Evolutionary conservation across 2,329 filamentous ascomycete species (phyloP), one percentile per base, ranked within the genome.

Genomic region (Calonectria hawksworthii): DNA sequence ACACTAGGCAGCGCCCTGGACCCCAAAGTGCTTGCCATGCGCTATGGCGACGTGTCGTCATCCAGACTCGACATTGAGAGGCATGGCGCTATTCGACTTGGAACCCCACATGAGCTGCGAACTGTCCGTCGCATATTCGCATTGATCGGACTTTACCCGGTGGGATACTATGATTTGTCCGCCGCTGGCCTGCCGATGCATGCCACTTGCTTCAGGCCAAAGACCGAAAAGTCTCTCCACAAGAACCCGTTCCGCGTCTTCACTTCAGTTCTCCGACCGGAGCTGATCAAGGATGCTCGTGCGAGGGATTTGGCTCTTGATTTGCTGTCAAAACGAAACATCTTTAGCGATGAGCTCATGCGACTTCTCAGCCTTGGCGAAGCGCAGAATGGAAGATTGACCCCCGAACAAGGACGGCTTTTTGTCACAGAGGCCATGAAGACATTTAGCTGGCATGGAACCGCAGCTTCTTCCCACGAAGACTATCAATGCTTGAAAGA

Each of bases 131-230:
- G 87, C 28, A 80, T 90, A 64, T 89, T 90, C 73, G 83, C 83
- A 1, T 69, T 89, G 10, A 80, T 90, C 66, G 87, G 86, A 2
- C 87, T 90, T 85, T 78, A 86, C 34, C 85, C 89, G 0, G 88
- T 90, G 1, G 88, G 87, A 4, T 89, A 90, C 76, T 90, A 90
- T 76, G 87, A 90, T 69, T 82, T 90, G 3, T 84, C 84, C 0
- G 76, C 85, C 0, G 88, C 85, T 16, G 85, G 86, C 0, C 81
- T 90, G 36, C 89, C 88, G 0, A 85, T 90, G 82, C 88, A 90
- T 73, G 88, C 87, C 1, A 90, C 88, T 0, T 86, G 85, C 14
- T 90, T 90, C 77, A 84, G 89, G 4, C 88, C 88, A 1, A 83
- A 78, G 3, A 82, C 76, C 6, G 73, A 75, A 5, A 74, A 78